Evolutionary conservation across 164 flowering plant genomes (phyloP), one percentile per base, ranked within the genome.

Genomic region (Hamamelis virginiana): DNA sequence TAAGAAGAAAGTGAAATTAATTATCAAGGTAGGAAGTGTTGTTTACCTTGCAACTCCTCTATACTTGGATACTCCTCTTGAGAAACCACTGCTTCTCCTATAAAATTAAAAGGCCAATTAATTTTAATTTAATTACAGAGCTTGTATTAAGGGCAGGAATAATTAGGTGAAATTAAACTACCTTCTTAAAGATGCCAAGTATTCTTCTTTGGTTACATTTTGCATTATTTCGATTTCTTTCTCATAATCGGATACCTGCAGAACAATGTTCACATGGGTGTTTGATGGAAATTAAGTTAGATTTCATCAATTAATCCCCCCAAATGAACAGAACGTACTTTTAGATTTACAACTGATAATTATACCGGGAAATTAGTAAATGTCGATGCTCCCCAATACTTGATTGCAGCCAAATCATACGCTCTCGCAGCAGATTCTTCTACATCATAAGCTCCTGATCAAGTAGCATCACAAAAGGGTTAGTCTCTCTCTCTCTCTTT

Each of bases 361-460:
- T 33, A 21, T 76, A 87, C 89, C 16, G 84, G 86, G 28, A 82
- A 85, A 41, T 85, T 87, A 9, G 87, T 87, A 67, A 84, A 79
- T 33, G 89, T 84, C 9, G 84, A 68, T 6, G 81, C 27, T 21
- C 91, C 91, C 89, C 89, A 87, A 69, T 87, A 87, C 69, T 85
- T 87, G 25, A 87, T 80, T 18, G 89, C 91, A 46, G 89, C 88
- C 71, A 87, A 75, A 71, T 87, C 89, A 41, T 87, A 87, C 8
- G 86, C 89, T 75, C 89, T 82, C 3, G 91, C 91, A 18, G 91
- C 91, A 25, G 86, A 73, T 80, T 84, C 91, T 79, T 87, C 91
- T 69, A 80, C 85, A 69, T 84, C 88, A 66, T 86, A 87, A 56
- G 85, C 91, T 10, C 91, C 91, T 87, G 78, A 53, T 68, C 22